Evolutionary conservation across 805 yeast genomes (phyloP), one percentile per base, ranked within the genome.

Genomic region (Yamadazyma paraphyllophila): DNA sequence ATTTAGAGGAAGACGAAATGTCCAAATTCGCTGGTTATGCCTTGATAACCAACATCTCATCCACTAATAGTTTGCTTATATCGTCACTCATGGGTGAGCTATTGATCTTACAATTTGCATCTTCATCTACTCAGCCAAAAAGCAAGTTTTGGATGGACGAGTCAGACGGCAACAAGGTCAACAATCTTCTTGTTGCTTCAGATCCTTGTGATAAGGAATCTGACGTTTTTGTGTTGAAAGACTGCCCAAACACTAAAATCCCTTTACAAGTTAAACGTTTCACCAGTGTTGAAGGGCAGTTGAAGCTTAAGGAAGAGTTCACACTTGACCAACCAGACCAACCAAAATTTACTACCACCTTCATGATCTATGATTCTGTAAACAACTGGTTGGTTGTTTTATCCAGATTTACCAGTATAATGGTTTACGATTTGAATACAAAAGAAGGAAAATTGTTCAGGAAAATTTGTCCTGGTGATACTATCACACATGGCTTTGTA

Each of bases 381-480:
- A 66, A 65, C 34, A 58, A 64, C 14, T 67, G 70, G 61, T 56
- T 88, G 1, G 56, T 85, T 13, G 62, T 89, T 14, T 95, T 94
- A 0, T 85, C 94, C 3, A 69, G 96, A 50, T 80, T 76, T 55
- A 86, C 88, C 12, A 78, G 87, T 0, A 33, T 89, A 3, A 80
- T 83, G 2, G 59, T 83, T 0, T 86, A 78, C 53, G 69, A 76
- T 37, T 53, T 81, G 15, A 41, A 40, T 1, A 54, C 58, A 33
- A 47, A 63, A 2, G 52, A 46, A 8, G 58, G 60, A 17, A 24
- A 53, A 7, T 42, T 60, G 10, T 75, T 71, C 65, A 78, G 73
- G 54, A 82, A 78, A 53, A 51, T 83, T 10, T 71, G 77, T 3
- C 68, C 77, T 2, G 90, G 91, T 10, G 94, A 86, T 53, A 81